Base-by-base conservation (phyloP, 192 early-diverging fungal genomes). In the Cladochytrium replicatum region DNA sequence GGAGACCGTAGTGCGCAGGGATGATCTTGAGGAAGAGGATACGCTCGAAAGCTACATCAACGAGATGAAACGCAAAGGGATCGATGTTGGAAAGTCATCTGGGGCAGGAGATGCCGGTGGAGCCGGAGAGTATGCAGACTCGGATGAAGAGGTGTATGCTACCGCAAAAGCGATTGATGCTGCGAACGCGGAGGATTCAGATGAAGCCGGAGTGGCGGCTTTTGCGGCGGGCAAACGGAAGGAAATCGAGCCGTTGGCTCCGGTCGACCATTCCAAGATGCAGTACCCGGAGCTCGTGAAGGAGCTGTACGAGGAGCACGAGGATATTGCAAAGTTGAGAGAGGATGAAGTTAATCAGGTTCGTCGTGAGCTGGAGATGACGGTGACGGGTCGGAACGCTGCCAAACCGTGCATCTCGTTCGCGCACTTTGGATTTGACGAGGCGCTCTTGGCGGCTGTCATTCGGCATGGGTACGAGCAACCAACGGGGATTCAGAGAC, bases 101-200 rank as follows among this genome's bases (percentile, higher is more conserved):
- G 64, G 32, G 57, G 71, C 47, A 69, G 72, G 57, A 73, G 77
- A 63, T 48, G 34, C 8, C 21, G 59, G 25, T 31, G 47, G 17
- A 15, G 41, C 43, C 25, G 60, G 49, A 29, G 60, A 58, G 32
- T 46, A 83, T 41, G 74, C 60, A 4, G 79, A 87, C 58, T 85
- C 83, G 37, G 87, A 89, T 50, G 87, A 87, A 48, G 85, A 87
- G 59, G 87, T 89, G 1, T 89, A 89, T 61, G 80, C 83, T 2
- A 80, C 87, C 15, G 87, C 86, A 2, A 59, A 73, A 7, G 84
- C 83, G 23, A 57, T 87, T 15, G 82, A 78, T 37, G 72, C 60
- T 62, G 1, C 63, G 72, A 32, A 51, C 63, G 27, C 54, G 29
- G 3, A 4, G 46, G 37, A n/a, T 31, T 68, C 37, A 41, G 47